Evolutionary conservation across 2,329 filamentous ascomycete genomes (phyloP).

Genomic region (Claviceps digitariae): DNA sequence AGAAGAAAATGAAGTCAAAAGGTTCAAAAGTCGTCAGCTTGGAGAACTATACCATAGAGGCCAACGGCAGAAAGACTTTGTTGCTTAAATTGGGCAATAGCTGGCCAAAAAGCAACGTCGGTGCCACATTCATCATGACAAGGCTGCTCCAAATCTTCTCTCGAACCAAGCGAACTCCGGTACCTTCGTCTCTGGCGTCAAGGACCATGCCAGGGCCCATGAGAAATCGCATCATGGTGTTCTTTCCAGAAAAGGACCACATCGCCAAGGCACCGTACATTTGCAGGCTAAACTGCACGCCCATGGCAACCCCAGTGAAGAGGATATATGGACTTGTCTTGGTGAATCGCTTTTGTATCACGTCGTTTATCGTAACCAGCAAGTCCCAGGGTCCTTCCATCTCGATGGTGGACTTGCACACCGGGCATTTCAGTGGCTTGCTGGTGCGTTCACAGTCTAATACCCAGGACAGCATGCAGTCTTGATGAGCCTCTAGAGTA

Average conservation of each 20-base stretch:
- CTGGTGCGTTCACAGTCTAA: conserved; percentile 63
- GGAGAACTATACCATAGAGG: conserved; percentile 24
- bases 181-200: conserved; percentile 12
- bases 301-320: conserved; percentile 39
- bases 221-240: conserved; percentile 29
- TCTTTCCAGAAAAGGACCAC: conserved; percentile 37
- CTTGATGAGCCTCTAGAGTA: conserved; percentile 79
- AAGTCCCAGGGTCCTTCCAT: conserved; percentile 63
- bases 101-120: conserved; percentile 30
- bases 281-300: conserved; percentile 36
- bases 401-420: conserved; percentile 73
- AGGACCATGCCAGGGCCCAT: conserved; percentile 19
- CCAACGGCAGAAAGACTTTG: conserved; percentile 27
- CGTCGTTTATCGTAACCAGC: conserved; percentile 53
- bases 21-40: background rate
- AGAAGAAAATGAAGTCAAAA: background rate
- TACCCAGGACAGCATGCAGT: conserved; percentile 83
- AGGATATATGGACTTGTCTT: conserved; percentile 49
- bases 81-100: conserved; percentile 29
- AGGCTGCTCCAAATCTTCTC: conserved; percentile 20
- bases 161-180: conserved; percentile 12
- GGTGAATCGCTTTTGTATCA: conserved; percentile 41
- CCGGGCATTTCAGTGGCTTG: conserved; percentile 66
- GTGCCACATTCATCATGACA: conserved; percentile 31
- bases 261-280: conserved; percentile 39